Evolutionary conservation across 208 protist species (phyloP), one percentile per base, ranked within the genome.

Genomic region (Acanthamoeba quina): DNA sequence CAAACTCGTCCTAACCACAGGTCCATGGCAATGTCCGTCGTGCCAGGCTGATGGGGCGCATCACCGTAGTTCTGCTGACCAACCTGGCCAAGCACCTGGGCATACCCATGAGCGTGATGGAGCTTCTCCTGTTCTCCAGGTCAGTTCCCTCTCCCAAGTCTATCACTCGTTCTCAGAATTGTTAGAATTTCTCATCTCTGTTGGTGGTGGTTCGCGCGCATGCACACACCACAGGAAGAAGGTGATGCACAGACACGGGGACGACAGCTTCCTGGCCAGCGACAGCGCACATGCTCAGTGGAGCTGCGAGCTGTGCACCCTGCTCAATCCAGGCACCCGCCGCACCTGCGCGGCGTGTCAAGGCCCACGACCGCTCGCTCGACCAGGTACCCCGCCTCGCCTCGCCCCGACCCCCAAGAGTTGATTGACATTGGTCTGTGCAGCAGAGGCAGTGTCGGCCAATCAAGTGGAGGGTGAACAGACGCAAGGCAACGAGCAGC

Each of bases 231-330:
- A 29, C 31, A 72, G 64, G 64, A 78, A 78, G 37, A 78, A 78
- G 68, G 68, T 78, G 37, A 47, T 47, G 29, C 68, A 29, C 34
- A 31, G 68, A 9, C 26, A 78, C 37, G 68, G 68, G 24, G 68
- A 78, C 37, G 68, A 78, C 29, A 78, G 68, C 68, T 66, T 66
- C 60, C 31, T 78, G 68, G 37, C 34, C 68, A 44, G n/a, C 68
- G 68, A 29, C 15, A 44, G 29, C 37, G 29, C 24, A 21, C 60
- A 66, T 9, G 68, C 47, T 0, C 68, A 78, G 37, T 78, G 68
- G 68, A 47, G 34, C 37, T 78, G 68, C 68, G 68, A 31, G 68
- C 68, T 78, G 0, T 78, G 68, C 68, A 78, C 68, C 7, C 68
- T 78, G 1, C 68, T 78, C 37, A 78, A 78, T 31, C 68, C 68